phyloP scores from a whole-genome alignment of 306 rosid genomes.

The Lathyrus tuberosus region DNA sequence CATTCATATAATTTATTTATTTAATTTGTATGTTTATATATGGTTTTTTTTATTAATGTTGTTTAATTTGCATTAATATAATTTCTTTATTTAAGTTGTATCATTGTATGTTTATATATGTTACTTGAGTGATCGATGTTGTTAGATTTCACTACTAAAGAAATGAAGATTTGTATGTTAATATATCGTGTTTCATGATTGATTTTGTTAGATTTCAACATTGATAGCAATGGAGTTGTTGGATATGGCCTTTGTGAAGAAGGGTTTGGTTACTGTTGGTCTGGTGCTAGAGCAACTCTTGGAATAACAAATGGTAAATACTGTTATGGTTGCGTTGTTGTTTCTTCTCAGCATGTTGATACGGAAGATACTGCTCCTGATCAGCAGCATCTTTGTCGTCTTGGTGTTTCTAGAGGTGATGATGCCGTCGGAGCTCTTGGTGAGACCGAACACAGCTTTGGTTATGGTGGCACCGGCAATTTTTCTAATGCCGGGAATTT shows the following conservation, averaged over 20 bases:
- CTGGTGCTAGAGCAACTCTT: conserved; percentile 60
- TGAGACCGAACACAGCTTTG: conserved; percentile 56
- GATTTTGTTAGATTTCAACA: conserved; percentile 51
- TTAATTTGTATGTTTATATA: no score
- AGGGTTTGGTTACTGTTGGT: conserved; percentile 73
- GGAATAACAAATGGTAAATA: no score
- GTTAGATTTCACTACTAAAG: no score
- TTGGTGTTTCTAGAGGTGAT: conserved; percentile 56
- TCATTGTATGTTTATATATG: no score
- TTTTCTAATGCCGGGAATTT: conserved; percentile 46
- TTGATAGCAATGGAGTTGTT: conserved; percentile 31
- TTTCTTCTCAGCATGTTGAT: conserved; percentile 46
- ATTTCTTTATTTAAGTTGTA: no score
- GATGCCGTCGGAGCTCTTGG: conserved; percentile 56
- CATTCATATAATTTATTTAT: no score
- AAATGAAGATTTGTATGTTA: not conserved
- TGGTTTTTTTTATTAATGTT: no score
- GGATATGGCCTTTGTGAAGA: conserved; percentile 50
- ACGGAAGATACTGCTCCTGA: conserved; percentile 42
- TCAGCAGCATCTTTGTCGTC: conserved; percentile 53
- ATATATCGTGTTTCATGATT: not conserved
- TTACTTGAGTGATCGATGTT: no score
- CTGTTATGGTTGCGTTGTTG: conserved; percentile 58
- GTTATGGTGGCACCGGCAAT: conserved; percentile 60
- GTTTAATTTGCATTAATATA: no score